Evolutionary conservation across 805 yeast genomes (phyloP).

Genomic region (Peterozyma xylosa): DNA sequence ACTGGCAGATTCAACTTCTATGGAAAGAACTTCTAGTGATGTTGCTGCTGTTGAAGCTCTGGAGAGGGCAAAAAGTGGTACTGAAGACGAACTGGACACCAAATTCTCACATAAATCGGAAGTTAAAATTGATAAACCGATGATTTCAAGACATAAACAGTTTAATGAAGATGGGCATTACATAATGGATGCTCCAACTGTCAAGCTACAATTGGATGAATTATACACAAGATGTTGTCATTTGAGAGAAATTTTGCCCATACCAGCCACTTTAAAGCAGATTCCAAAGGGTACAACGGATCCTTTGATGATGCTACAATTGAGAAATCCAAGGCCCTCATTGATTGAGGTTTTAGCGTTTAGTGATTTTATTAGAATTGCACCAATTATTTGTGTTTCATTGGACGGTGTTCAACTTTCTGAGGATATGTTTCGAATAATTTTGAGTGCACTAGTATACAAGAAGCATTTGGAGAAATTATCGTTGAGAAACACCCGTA

Average conservation of each 20-base stretch:
- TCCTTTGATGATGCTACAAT: slow-evolving; percentile 63
- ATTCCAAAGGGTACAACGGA: slow-evolving; percentile 70
- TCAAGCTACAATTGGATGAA: slow-evolving; percentile 46
- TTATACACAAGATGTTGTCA: slow-evolving; percentile 92
- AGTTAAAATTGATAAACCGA: slow-evolving; percentile 64
- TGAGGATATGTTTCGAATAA: slow-evolving; percentile 65
- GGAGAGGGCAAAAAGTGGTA: slow-evolving; percentile 4
- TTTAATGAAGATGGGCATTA: slow-evolving; percentile 8
- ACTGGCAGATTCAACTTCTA: slow-evolving; percentile 9
- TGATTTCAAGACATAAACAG: slow-evolving; percentile 29
- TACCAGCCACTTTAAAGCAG: slow-evolving; percentile 81
- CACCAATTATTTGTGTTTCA: slow-evolving; percentile 68
- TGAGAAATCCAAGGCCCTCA: slow-evolving; percentile 86
- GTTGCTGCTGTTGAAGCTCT: slow-evolving; percentile 22
- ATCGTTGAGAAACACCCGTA: slow-evolving; percentile 70
- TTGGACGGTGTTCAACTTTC: slow-evolving; percentile 76
- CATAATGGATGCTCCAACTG: slow-evolving; percentile 27
- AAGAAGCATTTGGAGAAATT: slow-evolving; percentile 64
- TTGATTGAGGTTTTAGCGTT: slow-evolving; percentile 82
- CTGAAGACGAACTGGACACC: slow-evolving; percentile 3
- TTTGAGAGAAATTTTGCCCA: slow-evolving; percentile 83
- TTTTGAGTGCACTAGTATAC: slow-evolving; percentile 63
- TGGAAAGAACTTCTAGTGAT: too few relatives aligned
- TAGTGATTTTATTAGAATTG: slow-evolving; percentile 80
- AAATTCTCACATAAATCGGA: slow-evolving; percentile 12